Evolutionary conservation across 495 filamentous ascomycete species (phyloP), one percentile per base, ranked within the genome.

Genomic region (Cetradonia linearis): DNA sequence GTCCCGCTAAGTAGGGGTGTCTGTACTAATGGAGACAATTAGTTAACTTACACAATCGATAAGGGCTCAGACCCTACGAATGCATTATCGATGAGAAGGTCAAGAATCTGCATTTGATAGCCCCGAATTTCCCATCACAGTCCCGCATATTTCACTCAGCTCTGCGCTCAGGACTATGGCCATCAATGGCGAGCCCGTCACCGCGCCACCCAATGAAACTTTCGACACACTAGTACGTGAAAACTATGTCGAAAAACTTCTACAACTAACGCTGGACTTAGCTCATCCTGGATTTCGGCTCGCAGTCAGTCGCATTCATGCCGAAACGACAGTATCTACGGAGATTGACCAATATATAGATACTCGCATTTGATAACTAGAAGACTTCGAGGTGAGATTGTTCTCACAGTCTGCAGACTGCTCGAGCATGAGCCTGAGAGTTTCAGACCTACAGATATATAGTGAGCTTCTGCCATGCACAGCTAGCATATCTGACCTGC

Each of bases 391-490:
- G 50, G 50, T 54, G 20, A 11, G 0, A 20, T 2, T 4, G 3
- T 11, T 20, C 8, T 31, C 18, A 36, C n/a, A 8, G 30, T 13
- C 14, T n/a, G 16, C 28, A 0, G 0, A 11, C 14, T 3, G 20
- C 50, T 20, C 2, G 5, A 11, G 2, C 3, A 54, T 8, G 50
- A 54, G 7, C 2, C 50, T 54, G 18, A 54, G n/a, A 36, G 5
- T 11, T 54, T 6, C 11, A 64, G 83, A 85, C 48, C 78, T 95
- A 74, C 86, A 88, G 77, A 80, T 97, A 70, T 96, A 87, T 77
- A 82, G 82, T 44, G 92, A 97, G 76, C 87, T 96, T 84, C 82
- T 95, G 49, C 91, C 91, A 33, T 96, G 92, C 76, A 96, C 89
- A 58, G 82, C 85, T 59, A 94, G 91, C 77, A 69, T 96, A 14